Evolutionary conservation across 306 rosid species (phyloP).

Genomic region (Inga leiocalycina): DNA sequence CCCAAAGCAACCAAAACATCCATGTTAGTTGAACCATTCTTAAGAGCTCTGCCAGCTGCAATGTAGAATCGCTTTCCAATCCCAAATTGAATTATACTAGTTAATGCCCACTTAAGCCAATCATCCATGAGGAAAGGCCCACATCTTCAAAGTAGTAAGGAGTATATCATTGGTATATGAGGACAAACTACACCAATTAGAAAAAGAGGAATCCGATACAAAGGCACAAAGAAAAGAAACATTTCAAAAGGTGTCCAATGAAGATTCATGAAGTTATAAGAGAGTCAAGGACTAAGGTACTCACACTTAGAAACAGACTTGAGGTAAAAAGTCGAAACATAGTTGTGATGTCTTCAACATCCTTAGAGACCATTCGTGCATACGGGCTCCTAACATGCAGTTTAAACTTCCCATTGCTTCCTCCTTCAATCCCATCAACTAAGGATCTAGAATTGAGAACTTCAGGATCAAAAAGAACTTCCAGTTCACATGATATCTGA

Average conservation of each 20-base stretch:
- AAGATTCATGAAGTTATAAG: constrained; percentile 8
- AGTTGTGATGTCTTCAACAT: constrained; percentile 62
- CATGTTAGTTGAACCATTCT: constrained; percentile 97
- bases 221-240: constrained; percentile 27
- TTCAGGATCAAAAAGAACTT: constrained; percentile 83
- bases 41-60: constrained; percentile 94
- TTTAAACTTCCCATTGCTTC: constrained; percentile 69
- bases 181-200: constrained; percentile 87
- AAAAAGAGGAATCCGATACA: constrained; percentile 79
- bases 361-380: constrained; percentile 81
- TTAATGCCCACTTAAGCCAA: constrained; percentile 97
- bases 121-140: constrained; percentile 92
- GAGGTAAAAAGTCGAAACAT: constrained; percentile 79
- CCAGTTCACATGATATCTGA: constrained; percentile 63
- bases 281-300: constrained; percentile 39
- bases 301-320: constrained; percentile 87
- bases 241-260: constrained; percentile 19
- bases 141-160: constrained; percentile 77
- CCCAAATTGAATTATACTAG: constrained; percentile 85
- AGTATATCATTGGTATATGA: constrained; percentile 74
- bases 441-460: constrained; percentile 79
- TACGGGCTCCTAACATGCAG: constrained; percentile 76
- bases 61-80: constrained; percentile 92
- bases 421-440: constrained; percentile 77
- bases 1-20: constrained; percentile 98